Base-by-base conservation (phyloP, 768 basidiomycete species). In the Naganishia vaughanmartiniae region DNA sequence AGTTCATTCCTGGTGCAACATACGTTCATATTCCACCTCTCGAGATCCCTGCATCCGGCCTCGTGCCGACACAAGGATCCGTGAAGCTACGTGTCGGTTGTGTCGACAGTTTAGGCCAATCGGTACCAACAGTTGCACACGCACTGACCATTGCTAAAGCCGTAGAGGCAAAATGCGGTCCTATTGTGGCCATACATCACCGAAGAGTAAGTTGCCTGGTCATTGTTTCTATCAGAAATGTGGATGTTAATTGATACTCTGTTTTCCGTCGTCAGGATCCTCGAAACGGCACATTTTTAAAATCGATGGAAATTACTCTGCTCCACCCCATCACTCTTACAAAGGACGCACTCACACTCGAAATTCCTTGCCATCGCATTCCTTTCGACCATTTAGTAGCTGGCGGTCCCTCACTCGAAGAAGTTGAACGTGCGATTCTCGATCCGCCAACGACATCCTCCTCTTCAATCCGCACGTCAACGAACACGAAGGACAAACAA, bases 71-170 rank as follows among this genome's bases (percentile, higher is more conserved):
- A 26, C 39, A 63, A 30, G 60, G 60, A 14, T 63, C 60, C 24
- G 39, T 45, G 0, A 12, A 42, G 4, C 42, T 63, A 15, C 39
- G n/a, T 30, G 68, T 69, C 10, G 53, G 30, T 55, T 76, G 57
- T 34, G 54, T 33, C 34, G 60, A 10, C 55, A 70, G 28, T 53
- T 54, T 74, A 7, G 48, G 48, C 19, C 63, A 51, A 15, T 24
- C 69, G 73, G 15, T 46, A n/a, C 69, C 66, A 9, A 71, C 74
- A 7, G 39, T 76, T 15, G 45, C 73, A 1, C 75, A 78, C 45
- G 60, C 74, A 3, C 72, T 73, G 45, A 71, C 75, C 9, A 73
- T 78, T 24, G 63, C 77, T n/a, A 68, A 66, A 69, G 73, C 73
- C 0, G 70, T 77, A 11, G 77, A 79, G 60, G 34, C 63, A 15